phyloP scores from a whole-genome alignment of 179 eudicot species.

The Heliamphora pulchella region DNA sequence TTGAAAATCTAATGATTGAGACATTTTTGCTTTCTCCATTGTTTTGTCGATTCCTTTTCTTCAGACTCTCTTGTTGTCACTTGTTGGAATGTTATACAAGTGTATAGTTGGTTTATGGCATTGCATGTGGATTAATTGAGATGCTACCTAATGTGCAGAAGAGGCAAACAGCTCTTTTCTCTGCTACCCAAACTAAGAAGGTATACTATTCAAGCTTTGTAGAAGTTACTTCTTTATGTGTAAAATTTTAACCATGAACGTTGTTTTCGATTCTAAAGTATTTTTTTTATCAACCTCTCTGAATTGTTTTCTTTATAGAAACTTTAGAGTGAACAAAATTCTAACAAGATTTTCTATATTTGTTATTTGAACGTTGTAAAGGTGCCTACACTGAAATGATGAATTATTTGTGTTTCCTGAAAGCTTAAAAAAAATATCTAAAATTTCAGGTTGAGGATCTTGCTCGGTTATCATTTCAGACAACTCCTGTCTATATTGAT shows the following conservation, averaged over 20 bases:
- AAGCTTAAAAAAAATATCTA: background rate
- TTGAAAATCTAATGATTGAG: background rate
- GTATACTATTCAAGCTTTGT: slow-evolving; percentile 26
- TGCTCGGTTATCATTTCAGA: slow-evolving; percentile 74
- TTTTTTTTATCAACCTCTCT: background rate
- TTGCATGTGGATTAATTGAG: slow-evolving; percentile 8
- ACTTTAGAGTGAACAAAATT: background rate
- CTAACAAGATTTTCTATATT: background rate
- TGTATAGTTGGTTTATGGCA: background rate
- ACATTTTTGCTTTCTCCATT: slow-evolving; percentile 4
- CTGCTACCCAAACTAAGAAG: slow-evolving; percentile 92
- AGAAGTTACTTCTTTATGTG: background rate
- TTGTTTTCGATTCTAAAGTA: background rate
- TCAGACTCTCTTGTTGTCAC: background rate
- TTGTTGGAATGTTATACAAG: background rate
- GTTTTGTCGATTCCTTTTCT: background rate
- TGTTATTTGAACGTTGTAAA: background rate
- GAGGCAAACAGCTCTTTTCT: slow-evolving; percentile 87
- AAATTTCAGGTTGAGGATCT: slow-evolving; percentile 74
- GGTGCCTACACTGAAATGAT: background rate
- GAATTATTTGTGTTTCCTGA: background rate
- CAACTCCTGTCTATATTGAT: slow-evolving; percentile 61
- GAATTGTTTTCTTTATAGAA: background rate
- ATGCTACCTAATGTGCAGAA: slow-evolving; percentile 39
- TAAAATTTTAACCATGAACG: background rate